phyloP scores from a whole-genome alignment of 2,329 filamentous ascomycete species.

The Sporothrix luriei region DNA sequence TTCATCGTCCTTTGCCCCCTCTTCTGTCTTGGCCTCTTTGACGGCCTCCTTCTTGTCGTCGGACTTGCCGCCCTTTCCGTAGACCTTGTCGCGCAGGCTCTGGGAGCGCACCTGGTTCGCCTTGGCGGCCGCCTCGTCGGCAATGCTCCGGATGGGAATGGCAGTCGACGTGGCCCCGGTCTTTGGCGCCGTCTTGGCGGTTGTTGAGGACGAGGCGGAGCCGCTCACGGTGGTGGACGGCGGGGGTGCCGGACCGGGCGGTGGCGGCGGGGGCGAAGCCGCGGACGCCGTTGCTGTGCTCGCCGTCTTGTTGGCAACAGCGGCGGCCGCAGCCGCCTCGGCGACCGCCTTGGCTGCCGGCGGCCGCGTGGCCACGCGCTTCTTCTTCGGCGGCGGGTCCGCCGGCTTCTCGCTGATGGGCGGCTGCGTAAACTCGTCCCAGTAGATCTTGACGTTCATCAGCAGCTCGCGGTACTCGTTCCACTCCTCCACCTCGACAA shows the following conservation, averaged over 20 bases:
- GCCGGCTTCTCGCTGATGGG: conserved; percentile 57
- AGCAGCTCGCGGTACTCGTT: conserved; percentile 97
- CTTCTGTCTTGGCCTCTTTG: conserved; percentile 17
- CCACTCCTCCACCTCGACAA: conserved; percentile 96
- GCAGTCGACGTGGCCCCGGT: conserved; percentile 32
- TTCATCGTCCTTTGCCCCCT: conserved; percentile 19
- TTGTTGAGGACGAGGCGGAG: conserved; percentile 36
- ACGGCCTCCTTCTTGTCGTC: conserved; percentile 27
- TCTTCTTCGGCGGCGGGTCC: conserved; percentile 39
- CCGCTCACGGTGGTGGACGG: background rate
- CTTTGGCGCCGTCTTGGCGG: conserved; percentile 37
- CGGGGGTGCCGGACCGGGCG: conserved; percentile 35
- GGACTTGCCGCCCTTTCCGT: conserved; percentile 49
- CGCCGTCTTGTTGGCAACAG: background rate
- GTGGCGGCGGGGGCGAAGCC: conserved; percentile 34
- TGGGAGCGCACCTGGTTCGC: conserved; percentile 63
- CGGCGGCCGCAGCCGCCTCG: conserved; percentile 20
- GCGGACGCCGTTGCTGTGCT: conserved; percentile 23
- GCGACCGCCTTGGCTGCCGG: conserved; percentile 28
- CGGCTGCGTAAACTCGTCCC: conserved; percentile 63
- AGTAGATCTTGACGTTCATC: conserved; percentile 73
- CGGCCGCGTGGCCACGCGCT: background rate
- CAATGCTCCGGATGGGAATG: conserved; percentile 57
- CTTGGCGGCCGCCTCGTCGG: conserved; percentile 67
- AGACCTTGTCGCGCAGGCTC: conserved; percentile 57